A percentile compares a stretch with the other conserved stretches of the same genome.
Conservation (phyloP, 177 flowering plant species). For the Vitis hybrid region DNA sequence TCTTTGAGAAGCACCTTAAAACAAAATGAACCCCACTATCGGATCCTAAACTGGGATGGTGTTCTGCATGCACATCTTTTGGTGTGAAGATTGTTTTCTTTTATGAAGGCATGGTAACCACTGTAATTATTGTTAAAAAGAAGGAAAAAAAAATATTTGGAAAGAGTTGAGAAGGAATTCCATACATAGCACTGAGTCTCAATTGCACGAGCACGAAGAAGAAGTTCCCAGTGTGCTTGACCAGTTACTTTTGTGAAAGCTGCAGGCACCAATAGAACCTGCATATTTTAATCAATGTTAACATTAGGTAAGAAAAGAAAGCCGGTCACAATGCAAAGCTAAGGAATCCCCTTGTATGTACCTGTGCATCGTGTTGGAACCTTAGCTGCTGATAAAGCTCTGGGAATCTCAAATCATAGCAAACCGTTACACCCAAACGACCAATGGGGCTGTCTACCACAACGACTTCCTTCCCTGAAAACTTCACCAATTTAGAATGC, state of each 20-base stretch:
- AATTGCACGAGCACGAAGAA: conserved; percentile 93
- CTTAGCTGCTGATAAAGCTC: conserved; percentile 82
- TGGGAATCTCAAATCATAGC: conserved; percentile 97
- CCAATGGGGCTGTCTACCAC: conserved; percentile 82
- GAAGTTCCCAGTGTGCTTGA: conserved; percentile 97
- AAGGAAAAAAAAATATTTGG: background rate
- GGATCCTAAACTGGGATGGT: background rate
- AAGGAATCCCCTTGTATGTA: conserved; percentile 14
- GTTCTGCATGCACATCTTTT: background rate
- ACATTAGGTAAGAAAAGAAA: background rate
- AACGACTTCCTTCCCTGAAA: conserved; percentile 67
- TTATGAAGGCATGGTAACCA: background rate
- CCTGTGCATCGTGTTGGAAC: conserved; percentile 85
- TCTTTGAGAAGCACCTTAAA: background rate
- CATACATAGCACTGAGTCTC: conserved; percentile 96
- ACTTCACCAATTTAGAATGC: conserved; percentile 4
- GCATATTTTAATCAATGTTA: conserved; percentile 12
- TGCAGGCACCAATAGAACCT: conserved; percentile 89
- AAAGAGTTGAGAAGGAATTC: background rate
- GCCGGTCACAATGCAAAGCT: background rate
- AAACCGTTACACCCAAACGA: conserved; percentile 83
- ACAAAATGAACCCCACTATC: background rate
- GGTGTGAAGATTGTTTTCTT: background rate
- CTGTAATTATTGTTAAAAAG: background rate
- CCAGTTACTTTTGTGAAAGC: conserved; percentile 92